Evolutionary conservation across 2,329 filamentous ascomycete species (phyloP).

Genomic region (Fusarium newnesense): DNA sequence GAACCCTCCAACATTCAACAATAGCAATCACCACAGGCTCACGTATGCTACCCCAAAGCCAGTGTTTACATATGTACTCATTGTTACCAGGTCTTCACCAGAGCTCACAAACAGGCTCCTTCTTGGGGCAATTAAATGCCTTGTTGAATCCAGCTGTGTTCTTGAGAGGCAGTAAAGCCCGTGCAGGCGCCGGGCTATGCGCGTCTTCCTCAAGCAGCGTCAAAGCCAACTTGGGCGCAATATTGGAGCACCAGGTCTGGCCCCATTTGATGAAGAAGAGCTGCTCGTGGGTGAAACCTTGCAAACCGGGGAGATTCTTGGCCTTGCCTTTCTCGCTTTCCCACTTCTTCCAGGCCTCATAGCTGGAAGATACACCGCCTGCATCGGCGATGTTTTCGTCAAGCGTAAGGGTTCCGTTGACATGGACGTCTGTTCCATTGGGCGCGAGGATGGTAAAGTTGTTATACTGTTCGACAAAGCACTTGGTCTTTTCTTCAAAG

Average conservation of each 20-base stretch:
- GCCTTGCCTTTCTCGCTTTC: slow-evolving; percentile 60
- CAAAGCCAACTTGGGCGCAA: slow-evolving; percentile 60
- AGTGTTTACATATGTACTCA: neutral
- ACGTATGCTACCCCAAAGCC: no score
- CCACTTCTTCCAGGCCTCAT: slow-evolving; percentile 72
- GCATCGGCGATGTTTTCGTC: slow-evolving; percentile 79
- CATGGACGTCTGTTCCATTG: slow-evolving; percentile 65
- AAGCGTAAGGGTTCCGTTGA: slow-evolving; percentile 72
- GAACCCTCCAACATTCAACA: no score
- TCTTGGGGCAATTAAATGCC: slow-evolving; percentile 72
- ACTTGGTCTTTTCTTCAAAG: slow-evolving; percentile 69
- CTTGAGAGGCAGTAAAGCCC: slow-evolving; percentile 71
- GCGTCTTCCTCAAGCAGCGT: slow-evolving; percentile 65
- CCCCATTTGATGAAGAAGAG: slow-evolving; percentile 75
- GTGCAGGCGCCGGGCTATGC: slow-evolving; percentile 71
- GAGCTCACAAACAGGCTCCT: slow-evolving; percentile 75
- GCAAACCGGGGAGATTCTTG: slow-evolving; percentile 67
- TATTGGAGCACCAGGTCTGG: slow-evolving; percentile 74
- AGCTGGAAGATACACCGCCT: slow-evolving; percentile 71
- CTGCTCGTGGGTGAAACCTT: slow-evolving; percentile 73
- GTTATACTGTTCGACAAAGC: slow-evolving; percentile 75
- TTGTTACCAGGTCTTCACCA: slow-evolving; percentile 59
- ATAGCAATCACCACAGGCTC: no score
- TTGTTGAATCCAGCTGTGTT: slow-evolving; percentile 77
- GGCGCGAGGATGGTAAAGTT: slow-evolving; percentile 68